Percentiles rank a stretch among this genome's conserved stretches.
Evolutionary conservation across 1,284 basidiomycete genomes (phyloP).

Genomic region (Porodaedalea pini): DNA sequence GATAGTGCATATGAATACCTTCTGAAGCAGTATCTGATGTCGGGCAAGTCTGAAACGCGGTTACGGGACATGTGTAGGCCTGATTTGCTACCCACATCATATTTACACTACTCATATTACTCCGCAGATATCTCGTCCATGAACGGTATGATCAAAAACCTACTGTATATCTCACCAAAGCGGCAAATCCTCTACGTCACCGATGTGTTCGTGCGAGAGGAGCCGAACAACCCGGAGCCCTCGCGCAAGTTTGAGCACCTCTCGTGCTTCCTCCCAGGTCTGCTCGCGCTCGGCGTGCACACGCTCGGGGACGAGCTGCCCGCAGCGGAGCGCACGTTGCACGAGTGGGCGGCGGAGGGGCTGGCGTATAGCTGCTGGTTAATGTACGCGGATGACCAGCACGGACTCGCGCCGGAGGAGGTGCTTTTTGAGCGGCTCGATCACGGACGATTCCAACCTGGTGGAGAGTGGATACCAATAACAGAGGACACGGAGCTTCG

Average conservation of each 20-base stretch:
- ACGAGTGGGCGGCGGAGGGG: conserved; percentile 66
- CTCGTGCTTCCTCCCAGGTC: conserved; percentile 74
- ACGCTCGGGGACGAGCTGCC: conserved; percentile 36
- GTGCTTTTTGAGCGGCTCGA: conserved; percentile 37
- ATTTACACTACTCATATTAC: neutral
- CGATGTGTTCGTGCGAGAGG: conserved; percentile 31
- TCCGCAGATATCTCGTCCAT: conserved; percentile 57
- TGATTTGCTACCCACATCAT: neutral
- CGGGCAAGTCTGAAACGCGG: conserved; percentile 52
- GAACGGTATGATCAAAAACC: conserved; percentile 56
- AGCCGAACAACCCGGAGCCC: conserved; percentile 26
- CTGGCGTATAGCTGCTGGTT: conserved; percentile 65
- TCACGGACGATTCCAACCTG: conserved; percentile 1
- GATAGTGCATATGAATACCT: conserved; percentile 55
- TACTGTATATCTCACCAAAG: conserved; percentile 62
- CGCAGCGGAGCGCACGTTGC: conserved; percentile 38
- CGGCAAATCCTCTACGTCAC: conserved; percentile 71
- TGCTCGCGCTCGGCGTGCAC: conserved; percentile 69
- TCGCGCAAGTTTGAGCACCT: conserved; percentile 68
- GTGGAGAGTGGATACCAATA: conserved; percentile 8
- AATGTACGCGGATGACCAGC: conserved; percentile 58
- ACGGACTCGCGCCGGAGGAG: conserved; percentile 61
- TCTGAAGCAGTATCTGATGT: conserved; percentile 68
- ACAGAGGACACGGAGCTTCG: conserved; percentile 4
- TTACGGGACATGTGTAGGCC: conserved; percentile 62